These are phyloP conservation scores for Harringtonia lauricola DNA, from an alignment of 2,329 filamentous ascomycete species.

Conservation along the genomic window DNA sequence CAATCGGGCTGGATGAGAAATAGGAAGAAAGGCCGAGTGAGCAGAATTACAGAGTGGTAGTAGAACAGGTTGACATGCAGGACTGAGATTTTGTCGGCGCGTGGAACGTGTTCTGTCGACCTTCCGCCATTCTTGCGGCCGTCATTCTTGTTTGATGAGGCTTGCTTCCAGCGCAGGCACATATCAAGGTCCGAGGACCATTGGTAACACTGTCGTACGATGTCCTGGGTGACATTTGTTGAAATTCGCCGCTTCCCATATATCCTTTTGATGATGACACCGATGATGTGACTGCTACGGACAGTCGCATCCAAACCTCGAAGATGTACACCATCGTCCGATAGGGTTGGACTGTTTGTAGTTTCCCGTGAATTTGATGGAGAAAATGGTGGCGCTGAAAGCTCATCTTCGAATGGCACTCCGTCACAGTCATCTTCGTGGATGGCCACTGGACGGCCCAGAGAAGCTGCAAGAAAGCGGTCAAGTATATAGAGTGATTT, in stretches of 20 bases:
- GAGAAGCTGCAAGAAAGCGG: conserved; percentile 48
- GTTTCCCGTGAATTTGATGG: background rate
- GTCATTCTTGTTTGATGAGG: background rate
- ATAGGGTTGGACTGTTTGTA: conserved; percentile 6
- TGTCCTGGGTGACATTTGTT: conserved; percentile 43
- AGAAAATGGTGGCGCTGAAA: background rate
- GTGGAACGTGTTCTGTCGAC: background rate
- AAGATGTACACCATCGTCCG: no score
- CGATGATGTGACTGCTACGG: conserved; percentile 45
- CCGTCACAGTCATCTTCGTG: conserved; percentile 50
- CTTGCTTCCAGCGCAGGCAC: conserved; percentile 34
- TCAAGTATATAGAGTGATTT: conserved; percentile 54
- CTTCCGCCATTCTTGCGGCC: background rate
- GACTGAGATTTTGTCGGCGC: conserved; percentile 43
- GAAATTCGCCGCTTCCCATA: conserved; percentile 51
- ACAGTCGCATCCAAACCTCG: conserved; percentile 45
- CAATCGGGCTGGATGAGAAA: conserved; percentile 33
- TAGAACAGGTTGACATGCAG: conserved; percentile 52
- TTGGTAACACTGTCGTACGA: conserved; percentile 38
- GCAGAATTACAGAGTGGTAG: conserved; percentile 49
- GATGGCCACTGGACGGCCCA: conserved; percentile 52
- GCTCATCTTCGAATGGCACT: conserved; percentile 23
- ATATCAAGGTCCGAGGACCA: conserved; percentile 39
- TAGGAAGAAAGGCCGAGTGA: conserved; percentile 54
- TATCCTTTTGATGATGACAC: conserved; percentile 44